Evolutionary conservation across 306 rosid species (phyloP), one percentile per base, ranked within the genome.

Genomic region (Lupinus albus): DNA sequence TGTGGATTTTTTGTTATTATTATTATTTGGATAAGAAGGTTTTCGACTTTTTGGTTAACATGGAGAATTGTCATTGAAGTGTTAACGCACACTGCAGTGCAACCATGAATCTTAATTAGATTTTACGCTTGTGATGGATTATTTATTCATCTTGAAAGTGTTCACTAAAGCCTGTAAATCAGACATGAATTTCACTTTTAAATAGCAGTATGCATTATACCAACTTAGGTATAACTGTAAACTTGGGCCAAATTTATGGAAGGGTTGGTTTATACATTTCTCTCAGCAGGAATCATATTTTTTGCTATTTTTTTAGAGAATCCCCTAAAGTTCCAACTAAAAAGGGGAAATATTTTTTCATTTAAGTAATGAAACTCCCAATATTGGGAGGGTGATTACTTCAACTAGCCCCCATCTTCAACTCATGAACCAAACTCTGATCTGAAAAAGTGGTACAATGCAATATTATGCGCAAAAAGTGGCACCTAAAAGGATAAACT

Each of bases 371-470:
- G n/a, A n/a, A n/a, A n/a, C n/a, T n/a, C n/a, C n/a, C n/a, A n/a
- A n/a, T n/a, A n/a, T n/a, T n/a, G n/a, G n/a, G n/a, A n/a, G n/a
- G n/a, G n/a, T n/a, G n/a, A n/a, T n/a, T n/a, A n/a, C n/a, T n/a
- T n/a, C n/a, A n/a, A n/a, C n/a, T n/a, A n/a, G n/a, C n/a, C n/a
- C n/a, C n/a, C n/a, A n/a, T n/a, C n/a, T 41, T 18, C 18, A 2
- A 52, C 13, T 13, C 54, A 12, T 44, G 68, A 44, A 21, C 68
- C 68, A 66, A 58, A 35, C 39, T 67, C 7, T 39, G 52, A 54
- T 8, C 54, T 20, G 14, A 13, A 28, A 39, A 9, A 9, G 68
- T 57, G 57, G 16, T 17, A 33, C 38, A 70, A 7, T 17, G 53
- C 69, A 51, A 61, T 11, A 61, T 16, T 15, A 35, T 3, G 52